These are phyloP conservation scores for Ophiostoma sp. DNA, from an alignment of 2,329 filamentous ascomycete genomes.

Conservation along the genomic window DNA sequence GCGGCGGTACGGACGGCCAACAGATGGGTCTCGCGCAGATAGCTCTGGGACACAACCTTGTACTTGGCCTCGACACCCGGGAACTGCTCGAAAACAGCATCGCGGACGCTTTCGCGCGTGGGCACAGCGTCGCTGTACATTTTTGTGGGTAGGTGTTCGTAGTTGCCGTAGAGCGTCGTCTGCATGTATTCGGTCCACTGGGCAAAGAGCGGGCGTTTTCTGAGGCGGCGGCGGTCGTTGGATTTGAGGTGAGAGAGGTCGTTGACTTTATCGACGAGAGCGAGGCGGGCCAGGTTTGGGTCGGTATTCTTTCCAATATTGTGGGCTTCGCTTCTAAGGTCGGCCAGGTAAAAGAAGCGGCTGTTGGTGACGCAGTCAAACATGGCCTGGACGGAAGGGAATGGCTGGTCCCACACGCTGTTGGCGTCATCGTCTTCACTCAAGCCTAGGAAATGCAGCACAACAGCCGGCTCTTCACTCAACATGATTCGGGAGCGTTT, in stretches of 20 bases:
- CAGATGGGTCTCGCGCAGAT: constrained; percentile 43
- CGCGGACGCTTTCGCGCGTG: constrained; percentile 49
- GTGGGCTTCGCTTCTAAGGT: constrained; percentile 31
- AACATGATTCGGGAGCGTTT: constrained; percentile 61
- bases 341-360: constrained; percentile 55
- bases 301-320: constrained; percentile 19
- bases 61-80: constrained; percentile 46
- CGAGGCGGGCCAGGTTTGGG: constrained; percentile 19
- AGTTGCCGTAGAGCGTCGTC: constrained; percentile 36
- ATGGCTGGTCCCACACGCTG: constrained; percentile 54
- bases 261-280: background rate
- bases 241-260: constrained; percentile 39
- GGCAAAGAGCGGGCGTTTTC: constrained; percentile 56
- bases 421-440: constrained; percentile 31
- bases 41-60: constrained; percentile 44
- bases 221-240: constrained; percentile 60
- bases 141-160: constrained; percentile 28
- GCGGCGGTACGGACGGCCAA: constrained; percentile 44
- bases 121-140: constrained; percentile 9
- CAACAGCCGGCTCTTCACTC: constrained; percentile 54
- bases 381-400: constrained; percentile 55
- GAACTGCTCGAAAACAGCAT: constrained; percentile 57
- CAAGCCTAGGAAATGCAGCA: constrained; percentile 60
- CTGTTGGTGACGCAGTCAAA: constrained; percentile 62
- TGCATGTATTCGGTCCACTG: constrained; percentile 65